Conservation (phyloP, 352 stramenopile species). For the Pythium folliculosum region DNA sequence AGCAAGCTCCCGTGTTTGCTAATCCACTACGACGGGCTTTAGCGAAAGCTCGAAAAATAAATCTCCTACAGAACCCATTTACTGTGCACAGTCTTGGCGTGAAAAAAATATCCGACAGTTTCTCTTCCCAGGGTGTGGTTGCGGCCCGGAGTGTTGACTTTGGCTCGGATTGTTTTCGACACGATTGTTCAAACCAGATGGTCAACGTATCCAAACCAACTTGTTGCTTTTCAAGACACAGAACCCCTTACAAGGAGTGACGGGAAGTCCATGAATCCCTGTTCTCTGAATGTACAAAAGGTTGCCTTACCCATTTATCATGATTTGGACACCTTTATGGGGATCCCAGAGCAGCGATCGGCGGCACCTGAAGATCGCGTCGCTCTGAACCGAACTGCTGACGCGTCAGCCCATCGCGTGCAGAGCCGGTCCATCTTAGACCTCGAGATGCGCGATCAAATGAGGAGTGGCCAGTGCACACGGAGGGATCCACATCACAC, state of each 20-base stretch:
- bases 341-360: neutral
- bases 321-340: no score
- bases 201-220: conserved; percentile 3
- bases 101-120: conserved; percentile 1
- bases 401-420: conserved; percentile 12
- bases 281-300: no score
- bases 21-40: neutral
- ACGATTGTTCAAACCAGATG: conserved; percentile 24
- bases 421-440: conserved; percentile 20
- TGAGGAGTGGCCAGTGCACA: conserved; percentile 9
- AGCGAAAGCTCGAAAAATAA: neutral
- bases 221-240: neutral
- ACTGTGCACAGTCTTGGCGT: no score
- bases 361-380: conserved; percentile 17
- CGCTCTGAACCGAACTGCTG: conserved; percentile 22
- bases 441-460: conserved; percentile 19
- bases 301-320: no score
- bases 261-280: no score
- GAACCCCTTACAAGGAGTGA: no score
- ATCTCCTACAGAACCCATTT: neutral
- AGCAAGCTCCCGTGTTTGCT: no score
- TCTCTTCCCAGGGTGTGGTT: neutral
- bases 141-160: neutral
- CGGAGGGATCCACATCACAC: conserved; percentile 9
- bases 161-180: conserved; percentile 4